A percentile compares a stretch with the other conserved stretches of the same genome.
Evolutionary conservation across 1,139 yeast genomes (phyloP).

Genomic region (Pichia sp.): DNA sequence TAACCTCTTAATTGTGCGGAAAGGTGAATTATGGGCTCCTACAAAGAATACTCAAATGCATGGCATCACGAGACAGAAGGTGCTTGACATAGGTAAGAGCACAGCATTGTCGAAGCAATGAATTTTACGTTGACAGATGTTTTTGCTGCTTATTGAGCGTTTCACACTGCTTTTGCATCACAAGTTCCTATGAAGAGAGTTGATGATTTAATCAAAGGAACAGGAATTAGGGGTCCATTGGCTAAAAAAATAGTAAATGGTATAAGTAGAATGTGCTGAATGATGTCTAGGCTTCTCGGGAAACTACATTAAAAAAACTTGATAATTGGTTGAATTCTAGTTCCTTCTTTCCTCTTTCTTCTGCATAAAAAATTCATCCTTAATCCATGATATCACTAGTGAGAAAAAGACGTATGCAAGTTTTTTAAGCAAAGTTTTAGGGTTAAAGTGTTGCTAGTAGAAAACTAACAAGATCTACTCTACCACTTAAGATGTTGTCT

Average conservation of each 20-base stretch:
- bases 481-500: too few relatives aligned
- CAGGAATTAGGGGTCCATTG: constrained; percentile 6
- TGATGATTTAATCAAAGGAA: constrained; percentile 8
- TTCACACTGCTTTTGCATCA: constrained; percentile 13
- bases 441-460: too few relatives aligned
- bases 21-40: constrained; percentile 13
- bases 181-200: constrained; percentile 10
- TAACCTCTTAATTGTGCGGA: constrained; percentile 8
- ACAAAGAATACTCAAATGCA: constrained; percentile 13
- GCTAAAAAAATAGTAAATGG: constrained; percentile 6
- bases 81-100: too few relatives aligned
- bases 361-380: too few relatives aligned
- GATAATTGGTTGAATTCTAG: not conserved
- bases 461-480: too few relatives aligned
- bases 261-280: constrained; percentile 6
- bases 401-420: too few relatives aligned
- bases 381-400: too few relatives aligned
- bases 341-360: too few relatives aligned
- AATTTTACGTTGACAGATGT: constrained; percentile 10
- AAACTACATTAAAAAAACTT: not conserved
- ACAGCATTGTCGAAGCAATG: constrained; percentile 7
- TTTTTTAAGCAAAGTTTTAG: too few relatives aligned
- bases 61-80: constrained; percentile 14
- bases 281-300: not conserved
- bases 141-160: constrained; percentile 11